Evolutionary conservation across 2,329 filamentous ascomycete species (phyloP).

Genomic region (Thyridium curvatum): DNA sequence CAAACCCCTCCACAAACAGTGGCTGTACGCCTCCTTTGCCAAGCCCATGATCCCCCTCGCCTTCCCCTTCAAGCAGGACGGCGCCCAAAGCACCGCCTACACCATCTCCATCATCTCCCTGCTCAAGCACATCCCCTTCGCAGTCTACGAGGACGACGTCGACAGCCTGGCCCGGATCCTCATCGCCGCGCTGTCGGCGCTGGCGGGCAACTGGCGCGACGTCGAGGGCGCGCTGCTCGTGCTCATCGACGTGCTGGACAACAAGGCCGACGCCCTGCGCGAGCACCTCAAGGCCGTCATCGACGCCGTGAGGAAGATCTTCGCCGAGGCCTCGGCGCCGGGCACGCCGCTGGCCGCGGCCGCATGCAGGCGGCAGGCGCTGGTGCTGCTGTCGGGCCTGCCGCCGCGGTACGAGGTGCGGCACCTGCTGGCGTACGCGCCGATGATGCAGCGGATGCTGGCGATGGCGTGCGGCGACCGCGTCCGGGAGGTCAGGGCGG

Average conservation of each 20-base stretch:
- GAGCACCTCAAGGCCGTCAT: constrained; percentile 44
- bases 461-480: constrained; percentile 45
- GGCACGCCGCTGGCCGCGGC: constrained; percentile 4
- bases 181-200: constrained; percentile 37
- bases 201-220: constrained; percentile 31
- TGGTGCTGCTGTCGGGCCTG: constrained; percentile 41
- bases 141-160: constrained; percentile 46
- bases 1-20: constrained; percentile 37
- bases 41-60: constrained; percentile 38
- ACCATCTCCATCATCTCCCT: constrained; percentile 42
- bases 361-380: constrained; percentile 36
- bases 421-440: constrained; percentile 35
- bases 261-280: constrained; percentile 37
- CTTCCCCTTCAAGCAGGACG: constrained; percentile 21
- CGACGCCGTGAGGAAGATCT: constrained; percentile 31
- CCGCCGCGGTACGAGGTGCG: constrained; percentile 41
- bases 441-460: constrained; percentile 38
- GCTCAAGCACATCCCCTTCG: constrained; percentile 41
- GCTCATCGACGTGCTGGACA: constrained; percentile 38
- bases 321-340: constrained; percentile 16
- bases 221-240: constrained; percentile 41
- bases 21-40: constrained; percentile 39
- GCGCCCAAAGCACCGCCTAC: constrained; percentile 27
- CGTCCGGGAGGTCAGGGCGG: constrained; percentile 44
- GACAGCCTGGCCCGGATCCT: constrained; percentile 40